Conservation (phyloP, 2,329 filamentous ascomycete species). For the Penicillium sp. region DNA sequence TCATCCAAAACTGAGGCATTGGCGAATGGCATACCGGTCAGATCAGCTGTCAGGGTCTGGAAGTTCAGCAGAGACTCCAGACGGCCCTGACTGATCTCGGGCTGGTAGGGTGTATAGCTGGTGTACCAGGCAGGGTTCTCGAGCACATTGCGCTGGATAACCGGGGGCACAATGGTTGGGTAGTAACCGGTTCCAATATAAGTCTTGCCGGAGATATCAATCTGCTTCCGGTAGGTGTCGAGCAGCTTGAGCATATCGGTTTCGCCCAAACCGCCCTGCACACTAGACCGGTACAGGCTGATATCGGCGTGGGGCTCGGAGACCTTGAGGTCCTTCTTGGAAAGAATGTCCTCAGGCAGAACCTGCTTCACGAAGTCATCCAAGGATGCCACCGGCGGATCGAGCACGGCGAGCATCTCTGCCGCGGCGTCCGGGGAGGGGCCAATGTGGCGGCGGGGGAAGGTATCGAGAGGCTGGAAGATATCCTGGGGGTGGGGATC, state of each 20-base stretch:
- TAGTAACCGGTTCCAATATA: slow-evolving; percentile 90
- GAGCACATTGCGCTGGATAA: slow-evolving; percentile 88
- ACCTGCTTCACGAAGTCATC: slow-evolving; percentile 85
- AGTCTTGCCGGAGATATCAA: slow-evolving; percentile 58
- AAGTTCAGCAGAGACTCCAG: slow-evolving; percentile 92
- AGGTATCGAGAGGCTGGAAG: slow-evolving; percentile 55
- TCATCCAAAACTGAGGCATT: slow-evolving; percentile 92
- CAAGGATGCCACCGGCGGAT: slow-evolving; percentile 68
- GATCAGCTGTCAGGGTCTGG: slow-evolving; percentile 85
- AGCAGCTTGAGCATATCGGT: slow-evolving; percentile 42
- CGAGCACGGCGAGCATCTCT: slow-evolving; percentile 76
- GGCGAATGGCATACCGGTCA: slow-evolving; percentile 81
- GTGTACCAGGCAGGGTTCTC: slow-evolving; percentile 97
- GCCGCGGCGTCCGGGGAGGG: slow-evolving; percentile 67
- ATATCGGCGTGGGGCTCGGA: slow-evolving; percentile 44
- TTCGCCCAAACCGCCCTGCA: slow-evolving; percentile 47
- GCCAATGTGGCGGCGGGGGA: slow-evolving; percentile 82
- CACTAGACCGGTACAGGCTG: slow-evolving; percentile 39
- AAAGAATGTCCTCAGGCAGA: slow-evolving; percentile 74
- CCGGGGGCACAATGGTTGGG: slow-evolving; percentile 77
- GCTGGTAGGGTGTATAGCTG: slow-evolving; percentile 95
- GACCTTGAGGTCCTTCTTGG: slow-evolving; percentile 61
- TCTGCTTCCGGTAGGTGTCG: slow-evolving; percentile 50
- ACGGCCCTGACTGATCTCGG: slow-evolving; percentile 93
- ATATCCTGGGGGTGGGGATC: slow-evolving; percentile 37